Evolutionary conservation across 2,329 filamentous ascomycete genomes (phyloP).

Genomic region (Tympanopsis confertula): DNA sequence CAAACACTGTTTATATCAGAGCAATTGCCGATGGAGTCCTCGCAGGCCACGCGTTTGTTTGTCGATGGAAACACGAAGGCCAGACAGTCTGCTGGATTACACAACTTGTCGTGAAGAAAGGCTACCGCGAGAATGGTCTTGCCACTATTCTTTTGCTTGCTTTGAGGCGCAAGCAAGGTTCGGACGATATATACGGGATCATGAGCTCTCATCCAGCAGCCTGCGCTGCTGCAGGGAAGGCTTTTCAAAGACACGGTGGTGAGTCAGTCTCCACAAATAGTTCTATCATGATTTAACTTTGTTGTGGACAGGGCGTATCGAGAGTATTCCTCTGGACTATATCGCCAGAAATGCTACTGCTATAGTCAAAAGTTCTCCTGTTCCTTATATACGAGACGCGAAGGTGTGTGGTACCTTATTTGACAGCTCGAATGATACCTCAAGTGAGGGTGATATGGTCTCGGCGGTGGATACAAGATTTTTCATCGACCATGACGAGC

Average conservation of each 20-base stretch:
- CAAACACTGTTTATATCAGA: conserved; percentile 14
- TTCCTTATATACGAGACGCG: conserved; percentile 23
- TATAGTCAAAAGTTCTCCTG: conserved; percentile 20
- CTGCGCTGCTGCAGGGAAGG: conserved; percentile 16
- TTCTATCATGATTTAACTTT: conserved; percentile 6
- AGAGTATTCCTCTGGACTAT: conserved; percentile 12
- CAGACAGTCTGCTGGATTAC: conserved; percentile 25
- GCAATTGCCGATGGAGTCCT: conserved; percentile 17
- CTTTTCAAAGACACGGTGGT: conserved; percentile 17
- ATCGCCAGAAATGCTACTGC: conserved; percentile 13
- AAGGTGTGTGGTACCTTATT: conserved; percentile 22
- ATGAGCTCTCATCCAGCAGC: conserved; percentile 26
- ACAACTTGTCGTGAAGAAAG: conserved; percentile 22
- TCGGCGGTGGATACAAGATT: conserved; percentile 20
- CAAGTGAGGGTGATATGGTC: too few species aligned
- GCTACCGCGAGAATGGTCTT: conserved; percentile 22
- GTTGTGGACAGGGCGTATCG: conserved; percentile 8
- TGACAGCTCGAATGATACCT: conserved; percentile 11
- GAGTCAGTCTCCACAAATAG: conserved; percentile 9
- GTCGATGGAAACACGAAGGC: conserved; percentile 17
- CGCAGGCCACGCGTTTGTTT: conserved; percentile 21
- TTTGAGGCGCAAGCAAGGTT: conserved; percentile 13
- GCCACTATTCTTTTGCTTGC: conserved; percentile 17
- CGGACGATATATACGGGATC: conserved; percentile 21
- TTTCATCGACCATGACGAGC: conserved; percentile 23